Conservation (phyloP, 176 grass and related monocot genomes). For the Musa beccarii region DNA sequence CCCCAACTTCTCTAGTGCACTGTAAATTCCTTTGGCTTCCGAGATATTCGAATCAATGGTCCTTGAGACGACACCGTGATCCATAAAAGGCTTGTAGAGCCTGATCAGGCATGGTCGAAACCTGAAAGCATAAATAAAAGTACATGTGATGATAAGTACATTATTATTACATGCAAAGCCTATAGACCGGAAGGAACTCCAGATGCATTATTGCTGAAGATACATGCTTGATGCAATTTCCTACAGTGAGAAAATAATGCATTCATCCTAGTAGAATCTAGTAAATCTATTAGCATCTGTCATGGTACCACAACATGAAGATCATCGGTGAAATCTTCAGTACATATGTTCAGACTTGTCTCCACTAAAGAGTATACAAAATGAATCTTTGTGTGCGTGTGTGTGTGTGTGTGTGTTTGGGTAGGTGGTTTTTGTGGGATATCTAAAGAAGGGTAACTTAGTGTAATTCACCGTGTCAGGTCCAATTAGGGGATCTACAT, state of each 20-base stretch:
- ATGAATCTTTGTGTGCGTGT: too few relatives aligned
- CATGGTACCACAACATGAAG: neutral
- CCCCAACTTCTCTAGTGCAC: constrained; percentile 82
- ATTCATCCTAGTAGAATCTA: neutral
- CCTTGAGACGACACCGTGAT: constrained; percentile 76
- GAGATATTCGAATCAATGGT: constrained; percentile 76
- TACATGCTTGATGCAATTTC: neutral
- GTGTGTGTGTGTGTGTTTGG: too few relatives aligned
- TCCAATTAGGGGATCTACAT: constrained; percentile 93
- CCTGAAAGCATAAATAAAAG: constrained; percentile 41
- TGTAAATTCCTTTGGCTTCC: constrained; percentile 74
- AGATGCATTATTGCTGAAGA: neutral
- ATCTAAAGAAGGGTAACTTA: neutral
- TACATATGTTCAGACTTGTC: too few relatives aligned
- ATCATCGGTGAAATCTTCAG: too few relatives aligned
- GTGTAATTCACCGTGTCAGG: constrained; percentile 70
- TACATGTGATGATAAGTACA: neutral
- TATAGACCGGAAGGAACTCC: neutral
- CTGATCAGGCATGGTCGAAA: constrained; percentile 96
- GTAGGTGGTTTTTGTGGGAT: too few relatives aligned
- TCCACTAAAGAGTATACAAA: too few relatives aligned
- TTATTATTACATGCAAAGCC: neutral
- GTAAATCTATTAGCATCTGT: neutral
- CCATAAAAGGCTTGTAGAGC: constrained; percentile 67
- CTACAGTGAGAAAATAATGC: neutral